Conservation (phyloP, 495 filamentous ascomycete species). For the Neurospora tetraspora region DNA sequence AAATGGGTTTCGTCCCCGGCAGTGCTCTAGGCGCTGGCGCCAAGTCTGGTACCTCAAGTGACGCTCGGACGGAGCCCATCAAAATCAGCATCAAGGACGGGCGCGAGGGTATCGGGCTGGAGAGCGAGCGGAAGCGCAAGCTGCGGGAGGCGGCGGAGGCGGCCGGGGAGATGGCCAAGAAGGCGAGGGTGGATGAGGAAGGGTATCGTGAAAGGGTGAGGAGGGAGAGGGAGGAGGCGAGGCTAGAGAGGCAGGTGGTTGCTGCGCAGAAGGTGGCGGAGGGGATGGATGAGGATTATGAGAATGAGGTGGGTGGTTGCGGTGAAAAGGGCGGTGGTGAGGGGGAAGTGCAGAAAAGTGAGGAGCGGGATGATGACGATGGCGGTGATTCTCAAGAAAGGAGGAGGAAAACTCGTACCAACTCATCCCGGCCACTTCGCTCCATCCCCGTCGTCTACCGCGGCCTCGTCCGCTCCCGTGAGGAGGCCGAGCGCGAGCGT, state of each 20-base stretch:
- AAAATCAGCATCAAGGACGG: slow-evolving; percentile 64
- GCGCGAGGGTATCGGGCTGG: slow-evolving; percentile 76
- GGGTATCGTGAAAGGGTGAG: slow-evolving; percentile 69
- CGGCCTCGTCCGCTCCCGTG: slow-evolving; percentile 55
- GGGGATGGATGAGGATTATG: slow-evolving; percentile 47
- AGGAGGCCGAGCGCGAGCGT: slow-evolving; percentile 59
- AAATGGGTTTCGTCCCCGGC: slow-evolving; percentile 76
- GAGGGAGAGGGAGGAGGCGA: slow-evolving; percentile 59
- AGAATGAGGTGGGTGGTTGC: slow-evolving; percentile 11
- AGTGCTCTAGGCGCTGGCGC: slow-evolving; percentile 45
- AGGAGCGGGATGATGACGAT: slow-evolving; percentile 11
- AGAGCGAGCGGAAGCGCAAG: slow-evolving; percentile 73
- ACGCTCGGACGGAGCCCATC: slow-evolving; percentile 49
- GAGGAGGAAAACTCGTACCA: slow-evolving; percentile 30
- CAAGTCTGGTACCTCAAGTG: not conserved
- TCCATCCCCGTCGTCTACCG: slow-evolving; percentile 72
- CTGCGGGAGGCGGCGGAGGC: slow-evolving; percentile 54
- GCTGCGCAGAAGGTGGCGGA: slow-evolving; percentile 80
- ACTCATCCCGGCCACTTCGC: slow-evolving; percentile 37
- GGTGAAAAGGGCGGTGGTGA: slow-evolving; percentile 8
- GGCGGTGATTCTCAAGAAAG: slow-evolving; percentile 1
- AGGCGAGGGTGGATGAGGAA: slow-evolving; percentile 55
- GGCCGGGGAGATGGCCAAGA: slow-evolving; percentile 43
- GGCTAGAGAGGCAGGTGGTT: slow-evolving; percentile 54
- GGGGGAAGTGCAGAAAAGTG: not conserved